A percentile compares a stretch with the other conserved stretches of the same genome.
phyloP scores from a whole-genome alignment of 116 monocot species.

The Papilionanthe hybrid region DNA sequence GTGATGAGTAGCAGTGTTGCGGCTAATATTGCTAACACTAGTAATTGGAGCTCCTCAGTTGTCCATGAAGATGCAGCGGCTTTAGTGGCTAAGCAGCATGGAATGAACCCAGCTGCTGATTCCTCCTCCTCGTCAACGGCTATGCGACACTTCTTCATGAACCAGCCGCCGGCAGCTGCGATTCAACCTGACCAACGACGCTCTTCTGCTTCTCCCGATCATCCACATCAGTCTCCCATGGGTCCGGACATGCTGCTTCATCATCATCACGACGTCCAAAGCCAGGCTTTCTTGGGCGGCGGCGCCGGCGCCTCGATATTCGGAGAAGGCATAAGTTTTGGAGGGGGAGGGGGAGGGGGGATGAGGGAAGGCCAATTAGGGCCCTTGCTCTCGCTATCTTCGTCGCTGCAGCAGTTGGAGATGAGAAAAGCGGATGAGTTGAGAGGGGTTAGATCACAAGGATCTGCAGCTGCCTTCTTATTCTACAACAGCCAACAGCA shows the following conservation, averaged over 20 bases:
- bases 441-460: constrained; percentile 12
- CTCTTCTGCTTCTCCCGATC: constrained; percentile 36
- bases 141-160: constrained; percentile 85
- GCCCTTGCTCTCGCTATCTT: constrained; percentile 68
- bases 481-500: constrained; percentile 32
- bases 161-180: constrained; percentile 25
- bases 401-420: constrained; percentile 66
- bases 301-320: constrained; percentile 1
- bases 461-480: constrained; percentile 39
- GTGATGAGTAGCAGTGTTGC: neutral
- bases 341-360: constrained; percentile 20
- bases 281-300: constrained; percentile 18
- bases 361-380: constrained; percentile 45
- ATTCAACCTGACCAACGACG: constrained; percentile 9
- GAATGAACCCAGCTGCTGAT: constrained; percentile 15
- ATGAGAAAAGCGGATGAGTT: constrained; percentile 70
- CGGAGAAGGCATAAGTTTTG: constrained; percentile 10
- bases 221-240: neutral
- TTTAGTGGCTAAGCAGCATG: constrained; percentile 7
- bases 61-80: constrained; percentile 12
- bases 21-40: too few relatives aligned
- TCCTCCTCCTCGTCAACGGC: constrained; percentile 55
- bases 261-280: constrained; percentile 34
- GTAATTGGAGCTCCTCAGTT: neutral
- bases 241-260: constrained; percentile 10